Percentiles rank a stretch among this genome's conserved stretches.
Evolutionary conservation across 2,329 filamentous ascomycete genomes (phyloP).

Genomic region (Mycogone perniciosa): DNA sequence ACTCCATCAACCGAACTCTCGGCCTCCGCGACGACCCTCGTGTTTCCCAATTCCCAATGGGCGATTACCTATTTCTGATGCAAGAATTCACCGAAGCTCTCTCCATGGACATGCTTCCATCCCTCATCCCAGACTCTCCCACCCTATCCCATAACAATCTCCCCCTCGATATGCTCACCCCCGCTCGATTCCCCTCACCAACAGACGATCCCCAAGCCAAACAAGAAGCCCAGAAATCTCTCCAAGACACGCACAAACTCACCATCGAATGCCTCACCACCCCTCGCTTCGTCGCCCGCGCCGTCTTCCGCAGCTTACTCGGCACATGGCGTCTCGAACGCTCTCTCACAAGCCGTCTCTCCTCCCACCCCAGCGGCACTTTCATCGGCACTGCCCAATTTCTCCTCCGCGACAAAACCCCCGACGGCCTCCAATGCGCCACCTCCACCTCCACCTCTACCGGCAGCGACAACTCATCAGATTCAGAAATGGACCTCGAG

Average conservation of each 20-base stretch:
- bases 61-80: slow-evolving; percentile 71
- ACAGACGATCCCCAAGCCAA: slow-evolving; percentile 31
- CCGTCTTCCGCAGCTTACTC: slow-evolving; percentile 64
- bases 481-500: slow-evolving; percentile 41
- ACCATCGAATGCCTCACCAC: slow-evolving; percentile 36
- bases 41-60: slow-evolving; percentile 71
- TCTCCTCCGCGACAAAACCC: slow-evolving; percentile 53
- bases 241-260: slow-evolving; percentile 39
- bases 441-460: slow-evolving; percentile 1
- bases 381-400: slow-evolving; percentile 62
- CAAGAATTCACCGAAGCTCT: slow-evolving; percentile 60
- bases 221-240: slow-evolving; percentile 36
- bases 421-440: slow-evolving; percentile 39
- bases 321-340: slow-evolving; percentile 62
- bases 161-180: slow-evolving; percentile 49
- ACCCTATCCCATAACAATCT: slow-evolving; percentile 34
- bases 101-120: slow-evolving; percentile 39
- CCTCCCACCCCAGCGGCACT: slow-evolving; percentile 56
- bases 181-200: slow-evolving; percentile 45
- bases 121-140: slow-evolving; percentile 20
- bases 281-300: slow-evolving; percentile 52
- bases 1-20: slow-evolving; percentile 40
- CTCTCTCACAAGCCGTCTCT: slow-evolving; percentile 45
- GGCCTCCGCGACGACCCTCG: slow-evolving; percentile 46
- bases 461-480: slow-evolving; percentile 7